Evolutionary conservation across 768 basidiomycete species (phyloP).

Genomic region (Xerocomellus amylosporus): DNA sequence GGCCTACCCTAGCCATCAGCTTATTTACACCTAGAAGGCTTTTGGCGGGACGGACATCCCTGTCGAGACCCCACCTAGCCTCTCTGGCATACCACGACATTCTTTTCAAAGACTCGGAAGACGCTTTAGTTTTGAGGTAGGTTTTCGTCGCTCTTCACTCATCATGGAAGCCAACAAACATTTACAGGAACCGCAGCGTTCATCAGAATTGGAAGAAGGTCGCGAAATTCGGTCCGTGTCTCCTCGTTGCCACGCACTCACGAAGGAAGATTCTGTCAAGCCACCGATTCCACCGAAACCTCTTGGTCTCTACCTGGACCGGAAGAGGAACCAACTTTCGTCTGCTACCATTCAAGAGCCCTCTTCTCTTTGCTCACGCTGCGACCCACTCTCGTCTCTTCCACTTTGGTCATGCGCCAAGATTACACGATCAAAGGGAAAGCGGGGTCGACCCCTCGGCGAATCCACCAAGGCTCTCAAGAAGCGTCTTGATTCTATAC

Average conservation of each 20-base stretch:
- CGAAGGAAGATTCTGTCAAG: not conserved
- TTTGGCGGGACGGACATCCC: not conserved
- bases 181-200: not conserved
- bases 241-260: not conserved
- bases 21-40: not conserved
- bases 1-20: not conserved
- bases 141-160: not conserved
- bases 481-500: slow-evolving; percentile 5
- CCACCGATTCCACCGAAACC: slow-evolving; percentile 6
- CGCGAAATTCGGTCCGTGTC: not conserved
- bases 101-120: not conserved
- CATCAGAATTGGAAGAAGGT: not conserved
- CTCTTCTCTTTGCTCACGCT: not conserved
- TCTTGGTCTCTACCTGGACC: not conserved
- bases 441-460: not conserved
- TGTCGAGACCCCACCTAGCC: not conserved
- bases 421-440: slow-evolving; percentile 12
- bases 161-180: not conserved
- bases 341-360: not conserved
- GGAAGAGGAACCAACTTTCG: not conserved
- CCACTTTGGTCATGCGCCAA: slow-evolving; percentile 19
- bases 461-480: slow-evolving; percentile 7
- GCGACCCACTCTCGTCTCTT: slow-evolving; percentile 1
- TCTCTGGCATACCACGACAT: too few relatives aligned
- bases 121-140: not conserved